These are phyloP conservation scores for Prinsepia uniflora DNA, from an alignment of 306 rosid species.

Conservation along the genomic window DNA sequence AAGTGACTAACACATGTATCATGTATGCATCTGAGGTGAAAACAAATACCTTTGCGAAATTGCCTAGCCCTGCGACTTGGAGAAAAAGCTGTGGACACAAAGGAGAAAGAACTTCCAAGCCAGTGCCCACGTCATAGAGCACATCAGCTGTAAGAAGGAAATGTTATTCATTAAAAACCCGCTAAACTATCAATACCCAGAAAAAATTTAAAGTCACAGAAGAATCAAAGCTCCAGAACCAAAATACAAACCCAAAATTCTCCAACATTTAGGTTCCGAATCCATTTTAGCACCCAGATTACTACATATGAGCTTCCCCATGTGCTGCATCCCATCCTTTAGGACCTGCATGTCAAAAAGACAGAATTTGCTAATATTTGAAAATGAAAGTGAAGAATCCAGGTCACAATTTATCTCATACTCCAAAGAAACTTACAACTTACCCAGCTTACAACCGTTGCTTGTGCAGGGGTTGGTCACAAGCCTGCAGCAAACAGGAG, in stretches of 20 bases:
- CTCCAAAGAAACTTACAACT: constrained; percentile 30
- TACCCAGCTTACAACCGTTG: constrained; percentile 99
- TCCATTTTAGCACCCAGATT: constrained; percentile 98
- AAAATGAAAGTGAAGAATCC: constrained; percentile 16
- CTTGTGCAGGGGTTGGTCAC: constrained; percentile 94
- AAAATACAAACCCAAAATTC: constrained; percentile 66
- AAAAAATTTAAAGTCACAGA: background rate
- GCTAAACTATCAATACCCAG: background rate
- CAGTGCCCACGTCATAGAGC: constrained; percentile 82
- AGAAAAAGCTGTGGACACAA: constrained; percentile 94
- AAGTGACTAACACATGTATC: background rate
- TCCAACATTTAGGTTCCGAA: constrained; percentile 93
- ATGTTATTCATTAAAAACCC: constrained; percentile 20
- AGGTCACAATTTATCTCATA: background rate
- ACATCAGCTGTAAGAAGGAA: constrained; percentile 73
- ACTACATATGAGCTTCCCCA: constrained; percentile 85
- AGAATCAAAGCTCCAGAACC: constrained; percentile 1
- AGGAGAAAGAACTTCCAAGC: constrained; percentile 96
- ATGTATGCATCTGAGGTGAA: background rate
- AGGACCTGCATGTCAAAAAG: constrained; percentile 48
- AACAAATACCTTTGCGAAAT: constrained; percentile 71
- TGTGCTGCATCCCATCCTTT: constrained; percentile 97
- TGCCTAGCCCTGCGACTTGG: constrained; percentile 92
- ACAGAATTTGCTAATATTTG: constrained; percentile 1
- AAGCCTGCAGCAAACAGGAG: constrained; percentile 98